These are phyloP conservation scores for Scytalidium lignicola DNA, from an alignment of 2,329 filamentous ascomycete species.

Conservation along the genomic window DNA sequence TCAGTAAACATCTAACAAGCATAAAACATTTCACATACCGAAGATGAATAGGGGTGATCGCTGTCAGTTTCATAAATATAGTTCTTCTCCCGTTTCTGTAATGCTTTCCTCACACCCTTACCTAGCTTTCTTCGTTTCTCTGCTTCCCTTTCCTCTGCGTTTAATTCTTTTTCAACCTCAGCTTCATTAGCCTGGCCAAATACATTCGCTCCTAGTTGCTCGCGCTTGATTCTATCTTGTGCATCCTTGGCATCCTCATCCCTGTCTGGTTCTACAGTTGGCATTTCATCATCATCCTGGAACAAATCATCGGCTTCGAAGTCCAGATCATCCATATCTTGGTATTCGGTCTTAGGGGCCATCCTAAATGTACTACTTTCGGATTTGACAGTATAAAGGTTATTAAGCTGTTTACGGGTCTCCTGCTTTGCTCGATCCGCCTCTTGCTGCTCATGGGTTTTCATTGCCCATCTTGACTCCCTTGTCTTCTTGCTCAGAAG, in stretches of 20 bases:
- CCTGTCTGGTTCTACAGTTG: slow-evolving; percentile 68
- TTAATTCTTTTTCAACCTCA: slow-evolving; percentile 63
- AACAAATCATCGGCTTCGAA: slow-evolving; percentile 68
- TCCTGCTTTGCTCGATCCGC: slow-evolving; percentile 53
- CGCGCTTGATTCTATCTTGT: slow-evolving; percentile 67
- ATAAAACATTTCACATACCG: slow-evolving; percentile 34
- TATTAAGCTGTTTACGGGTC: slow-evolving; percentile 46
- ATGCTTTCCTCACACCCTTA: slow-evolving; percentile 72
- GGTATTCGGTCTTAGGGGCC: slow-evolving; percentile 56
- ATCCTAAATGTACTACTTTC: slow-evolving; percentile 61
- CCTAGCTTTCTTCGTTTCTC: slow-evolving; percentile 65
- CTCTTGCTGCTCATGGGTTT: slow-evolving; percentile 54
- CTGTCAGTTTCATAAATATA: slow-evolving; percentile 77
- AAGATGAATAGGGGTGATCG: slow-evolving; percentile 50
- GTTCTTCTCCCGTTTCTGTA: slow-evolving; percentile 81
- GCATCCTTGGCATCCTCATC: slow-evolving; percentile 75
- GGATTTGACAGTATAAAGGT: slow-evolving; percentile 53
- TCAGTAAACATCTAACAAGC: slow-evolving; percentile 18
- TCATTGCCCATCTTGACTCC: slow-evolving; percentile 75
- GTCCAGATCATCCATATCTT: slow-evolving; percentile 67
- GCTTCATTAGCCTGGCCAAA: slow-evolving; percentile 68
- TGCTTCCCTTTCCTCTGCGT: slow-evolving; percentile 68
- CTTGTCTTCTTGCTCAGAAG: slow-evolving; percentile 74
- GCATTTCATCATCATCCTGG: slow-evolving; percentile 81
- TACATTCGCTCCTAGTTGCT: slow-evolving; percentile 82